phyloP scores from a whole-genome alignment of 192 early-diverging fungal genomes.

The Backusella macrospora region DNA sequence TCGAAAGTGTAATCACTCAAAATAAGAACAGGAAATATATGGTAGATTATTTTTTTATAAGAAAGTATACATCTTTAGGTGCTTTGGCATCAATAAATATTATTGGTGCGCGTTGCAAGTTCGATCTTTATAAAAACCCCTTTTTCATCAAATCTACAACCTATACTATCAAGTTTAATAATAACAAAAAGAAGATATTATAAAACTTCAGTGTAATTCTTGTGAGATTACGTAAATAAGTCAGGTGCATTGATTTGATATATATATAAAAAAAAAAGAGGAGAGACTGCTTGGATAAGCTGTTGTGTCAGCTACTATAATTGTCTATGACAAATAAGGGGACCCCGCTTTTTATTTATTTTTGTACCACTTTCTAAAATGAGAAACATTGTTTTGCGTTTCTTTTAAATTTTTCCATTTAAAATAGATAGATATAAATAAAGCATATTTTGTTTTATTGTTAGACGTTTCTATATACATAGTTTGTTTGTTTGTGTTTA shows the following conservation, averaged over 20 bases:
- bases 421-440: not conserved
- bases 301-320: not conserved
- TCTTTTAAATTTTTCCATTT: not conserved
- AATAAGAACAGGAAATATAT: conserved; percentile 83
- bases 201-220: too few relatives aligned
- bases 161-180: too few relatives aligned
- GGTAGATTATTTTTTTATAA: conserved; percentile 76
- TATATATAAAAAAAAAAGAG: too few relatives aligned
- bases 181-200: too few relatives aligned
- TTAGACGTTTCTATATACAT: not conserved
- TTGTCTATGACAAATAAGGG: not conserved
- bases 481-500: not conserved
- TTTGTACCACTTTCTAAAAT: not conserved
- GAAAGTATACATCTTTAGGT: conserved; percentile 50
- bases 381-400: not conserved
- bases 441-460: conserved; percentile 3
- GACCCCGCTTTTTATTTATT: not conserved
- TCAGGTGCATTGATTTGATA: too few relatives aligned
- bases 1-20: conserved; percentile 62
- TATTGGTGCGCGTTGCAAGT: not conserved
- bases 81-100: conserved; percentile 17
- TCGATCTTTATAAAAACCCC: not conserved
- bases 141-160: too few relatives aligned
- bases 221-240: too few relatives aligned
- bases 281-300: too few relatives aligned